Conservation (phyloP, 192 early-diverging fungal species). For the Coemansia sp. region DNA sequence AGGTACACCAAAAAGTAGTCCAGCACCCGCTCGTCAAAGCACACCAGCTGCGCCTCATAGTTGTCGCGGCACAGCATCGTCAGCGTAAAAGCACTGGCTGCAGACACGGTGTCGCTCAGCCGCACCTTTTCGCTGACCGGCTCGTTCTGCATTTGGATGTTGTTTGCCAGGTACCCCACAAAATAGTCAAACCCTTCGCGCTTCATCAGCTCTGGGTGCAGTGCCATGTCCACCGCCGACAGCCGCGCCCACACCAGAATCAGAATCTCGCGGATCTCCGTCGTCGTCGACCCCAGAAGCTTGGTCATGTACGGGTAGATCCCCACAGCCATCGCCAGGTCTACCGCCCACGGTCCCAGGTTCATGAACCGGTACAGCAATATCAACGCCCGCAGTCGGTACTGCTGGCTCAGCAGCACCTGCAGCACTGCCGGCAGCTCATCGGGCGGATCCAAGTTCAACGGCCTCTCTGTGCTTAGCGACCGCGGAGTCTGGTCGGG, state of each 20-base stretch:
- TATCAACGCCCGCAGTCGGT: constrained; percentile 87
- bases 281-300: constrained; percentile 86
- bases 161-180: constrained; percentile 78
- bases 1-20: constrained; percentile 51
- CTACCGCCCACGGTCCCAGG: constrained; percentile 91
- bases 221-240: constrained; percentile 84
- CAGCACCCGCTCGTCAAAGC: constrained; percentile 55
- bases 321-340: constrained; percentile 87
- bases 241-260: constrained; percentile 98
- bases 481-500: constrained; percentile 45
- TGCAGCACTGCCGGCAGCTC: constrained; percentile 96
- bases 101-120: constrained; percentile 45
- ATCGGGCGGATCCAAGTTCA: constrained; percentile 65
- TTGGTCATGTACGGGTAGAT: constrained; percentile 98
- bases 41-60: constrained; percentile 79
- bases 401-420: constrained; percentile 91
- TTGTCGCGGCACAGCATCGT: constrained; percentile 88
- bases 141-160: constrained; percentile 56
- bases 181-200: constrained; percentile 92
- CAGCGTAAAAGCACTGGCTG: constrained; percentile 83
- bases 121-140: constrained; percentile 49
- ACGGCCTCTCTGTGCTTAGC: constrained; percentile 47
- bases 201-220: constrained; percentile 88
- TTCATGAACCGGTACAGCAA: constrained; percentile 89
- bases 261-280: constrained; percentile 89